phyloP scores from a whole-genome alignment of 1,284 basidiomycete species.

The Termitomyces sp. region DNA sequence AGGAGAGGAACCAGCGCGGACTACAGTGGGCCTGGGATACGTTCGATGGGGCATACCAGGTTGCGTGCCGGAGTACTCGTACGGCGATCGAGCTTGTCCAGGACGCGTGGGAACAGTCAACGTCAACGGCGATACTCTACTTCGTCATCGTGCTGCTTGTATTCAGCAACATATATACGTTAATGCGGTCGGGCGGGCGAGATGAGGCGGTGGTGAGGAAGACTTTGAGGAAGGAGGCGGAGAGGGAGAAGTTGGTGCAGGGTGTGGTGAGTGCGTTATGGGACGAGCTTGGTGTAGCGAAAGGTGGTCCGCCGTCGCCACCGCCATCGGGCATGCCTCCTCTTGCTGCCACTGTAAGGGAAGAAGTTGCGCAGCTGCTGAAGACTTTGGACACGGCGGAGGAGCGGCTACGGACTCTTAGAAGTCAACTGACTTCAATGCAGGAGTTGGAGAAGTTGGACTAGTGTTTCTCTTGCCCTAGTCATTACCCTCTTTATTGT shows the following conservation, averaged over 20 bases:
- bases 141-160: slow-evolving; percentile 70
- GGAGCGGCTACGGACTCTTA: slow-evolving; percentile 42
- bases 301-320: slow-evolving; percentile 17
- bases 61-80: slow-evolving; percentile 61
- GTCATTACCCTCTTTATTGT: slow-evolving; percentile 4
- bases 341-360: slow-evolving; percentile 30
- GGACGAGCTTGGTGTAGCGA: slow-evolving; percentile 58
- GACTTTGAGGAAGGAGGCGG: slow-evolving; percentile 52
- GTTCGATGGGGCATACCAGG: slow-evolving; percentile 66
- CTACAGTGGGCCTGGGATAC: slow-evolving; percentile 86
- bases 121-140: slow-evolving; percentile 63
- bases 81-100: slow-evolving; percentile 70
- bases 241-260: slow-evolving; percentile 70
- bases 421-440: slow-evolving; percentile 27
- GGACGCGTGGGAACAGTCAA: slow-evolving; percentile 72
- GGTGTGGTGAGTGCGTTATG: slow-evolving; percentile 61
- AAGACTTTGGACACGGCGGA: slow-evolving; percentile 54
- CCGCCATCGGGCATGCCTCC: slow-evolving; percentile 5
- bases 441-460: slow-evolving; percentile 15
- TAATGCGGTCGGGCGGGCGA: slow-evolving; percentile 48
- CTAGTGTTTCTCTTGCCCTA: slow-evolving; percentile 7
- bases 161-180: slow-evolving; percentile 73
- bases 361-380: slow-evolving; percentile 48
- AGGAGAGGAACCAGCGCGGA: slow-evolving; percentile 62
- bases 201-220: slow-evolving; percentile 52